Conservation (phyloP, 176 grass and related monocot species). For the Pontederia crassipes region DNA sequence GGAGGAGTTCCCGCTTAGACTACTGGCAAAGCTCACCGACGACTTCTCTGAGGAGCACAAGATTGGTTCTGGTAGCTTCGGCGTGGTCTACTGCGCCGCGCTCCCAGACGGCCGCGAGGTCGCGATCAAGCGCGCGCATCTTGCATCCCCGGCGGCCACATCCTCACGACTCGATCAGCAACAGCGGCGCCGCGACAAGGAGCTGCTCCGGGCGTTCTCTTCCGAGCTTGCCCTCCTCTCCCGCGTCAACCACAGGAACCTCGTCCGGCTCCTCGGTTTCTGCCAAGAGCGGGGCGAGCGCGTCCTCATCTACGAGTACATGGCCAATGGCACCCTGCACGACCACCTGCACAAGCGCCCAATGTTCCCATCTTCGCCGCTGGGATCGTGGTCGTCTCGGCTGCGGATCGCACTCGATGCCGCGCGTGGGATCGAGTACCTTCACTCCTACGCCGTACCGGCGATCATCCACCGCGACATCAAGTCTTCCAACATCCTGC, state of each 20-base stretch:
- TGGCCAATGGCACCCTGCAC: conserved; percentile 67
- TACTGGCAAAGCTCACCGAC: conserved; percentile 32
- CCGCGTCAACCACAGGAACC: conserved; percentile 72
- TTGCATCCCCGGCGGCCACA: not conserved
- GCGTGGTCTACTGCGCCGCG: conserved; percentile 52
- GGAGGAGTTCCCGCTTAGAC: conserved; percentile 49
- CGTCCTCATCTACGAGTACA: conserved; percentile 71
- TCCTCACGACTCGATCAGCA: not conserved
- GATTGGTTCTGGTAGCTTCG: conserved; percentile 76
- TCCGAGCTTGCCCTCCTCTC: conserved; percentile 58
- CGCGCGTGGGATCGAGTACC: conserved; percentile 72
- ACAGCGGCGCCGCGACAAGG: conserved; percentile 22
- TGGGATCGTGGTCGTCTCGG: conserved; percentile 57
- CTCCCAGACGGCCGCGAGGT: conserved; percentile 56
- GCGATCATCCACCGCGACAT: conserved; percentile 84
- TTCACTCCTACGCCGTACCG: conserved; percentile 85
- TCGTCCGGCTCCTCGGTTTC: conserved; percentile 58
- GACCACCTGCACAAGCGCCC: conserved; percentile 56
- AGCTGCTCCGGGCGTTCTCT: conserved; percentile 42
- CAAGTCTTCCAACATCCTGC: conserved; percentile 87
- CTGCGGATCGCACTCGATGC: conserved; percentile 66
- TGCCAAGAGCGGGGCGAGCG: conserved; percentile 63
- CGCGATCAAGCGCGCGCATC: conserved; percentile 60
- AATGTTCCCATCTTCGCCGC: conserved; percentile 17
- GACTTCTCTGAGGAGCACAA: conserved; percentile 39